Conservation (phyloP, 1,284 basidiomycete species). For the Agaricales sp. region DNA sequence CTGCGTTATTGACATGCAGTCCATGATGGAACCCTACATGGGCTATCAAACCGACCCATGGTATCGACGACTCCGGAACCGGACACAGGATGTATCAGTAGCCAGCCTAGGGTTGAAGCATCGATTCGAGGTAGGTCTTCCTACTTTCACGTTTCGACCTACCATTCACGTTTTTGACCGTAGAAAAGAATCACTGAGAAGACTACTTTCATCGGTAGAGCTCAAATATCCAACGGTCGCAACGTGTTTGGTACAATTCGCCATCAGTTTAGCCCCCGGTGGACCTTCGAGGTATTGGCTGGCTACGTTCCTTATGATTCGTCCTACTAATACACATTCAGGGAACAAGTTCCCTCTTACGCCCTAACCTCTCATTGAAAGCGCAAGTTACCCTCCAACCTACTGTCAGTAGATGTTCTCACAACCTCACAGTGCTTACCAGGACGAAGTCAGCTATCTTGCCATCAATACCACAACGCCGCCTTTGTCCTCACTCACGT, state of each 20-base stretch:
- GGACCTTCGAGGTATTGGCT: slow-evolving; percentile 33
- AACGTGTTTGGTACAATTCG: slow-evolving; percentile 49
- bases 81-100: slow-evolving; percentile 23
- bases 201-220: slow-evolving; percentile 22
- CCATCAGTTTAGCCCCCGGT: slow-evolving; percentile 51
- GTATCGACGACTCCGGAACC: slow-evolving; percentile 19
- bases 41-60: slow-evolving; percentile 16
- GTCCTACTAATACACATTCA: slow-evolving; percentile 10
- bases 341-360: slow-evolving; percentile 19
- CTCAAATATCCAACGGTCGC: slow-evolving; percentile 18
- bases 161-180: slow-evolving; percentile 12
- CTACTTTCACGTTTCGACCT: slow-evolving; percentile 8
- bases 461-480: neutral
- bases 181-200: slow-evolving; percentile 31
- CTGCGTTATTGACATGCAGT: slow-evolving; percentile 36
- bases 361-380: slow-evolving; percentile 18
- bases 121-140: slow-evolving; percentile 26
- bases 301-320: slow-evolving; percentile 6
- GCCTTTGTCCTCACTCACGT: slow-evolving; percentile 16
- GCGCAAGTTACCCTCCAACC: slow-evolving; percentile 1
- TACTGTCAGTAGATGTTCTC: neutral
- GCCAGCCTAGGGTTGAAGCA: slow-evolving; percentile 25
- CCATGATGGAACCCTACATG: slow-evolving; percentile 28
- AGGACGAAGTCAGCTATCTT: neutral
- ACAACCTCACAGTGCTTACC: neutral